Evolutionary conservation across 2,329 filamentous ascomycete genomes (phyloP).

Genomic region (Apiospora malaysiana): DNA sequence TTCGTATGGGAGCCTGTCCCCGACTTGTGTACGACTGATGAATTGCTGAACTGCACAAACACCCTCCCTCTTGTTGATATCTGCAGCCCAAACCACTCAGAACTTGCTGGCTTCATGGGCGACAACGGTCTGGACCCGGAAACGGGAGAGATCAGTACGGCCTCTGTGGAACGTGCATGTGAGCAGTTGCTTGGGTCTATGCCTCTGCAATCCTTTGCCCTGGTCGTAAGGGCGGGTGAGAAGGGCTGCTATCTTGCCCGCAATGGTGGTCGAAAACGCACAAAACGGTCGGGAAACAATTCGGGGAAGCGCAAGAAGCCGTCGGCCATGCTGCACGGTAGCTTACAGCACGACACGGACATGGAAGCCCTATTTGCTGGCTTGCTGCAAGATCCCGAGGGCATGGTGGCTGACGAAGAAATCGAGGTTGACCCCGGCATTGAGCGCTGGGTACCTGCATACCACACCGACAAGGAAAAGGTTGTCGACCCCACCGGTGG

Average conservation of each 20-base stretch:
- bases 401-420: slow-evolving; percentile 60
- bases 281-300: slow-evolving; percentile 28
- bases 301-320: slow-evolving; percentile 48
- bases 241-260: slow-evolving; percentile 72
- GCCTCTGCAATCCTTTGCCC: slow-evolving; percentile 67
- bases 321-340: slow-evolving; percentile 51
- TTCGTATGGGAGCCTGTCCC: slow-evolving; percentile 97
- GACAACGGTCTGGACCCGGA: slow-evolving; percentile 58
- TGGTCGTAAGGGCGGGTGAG: slow-evolving; percentile 75
- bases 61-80: slow-evolving; percentile 66
- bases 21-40: slow-evolving; percentile 78
- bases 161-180: slow-evolving; percentile 62
- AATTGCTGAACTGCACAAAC: slow-evolving; percentile 69
- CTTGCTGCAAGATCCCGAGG: slow-evolving; percentile 59
- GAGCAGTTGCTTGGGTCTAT: slow-evolving; percentile 68
- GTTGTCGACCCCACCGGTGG: slow-evolving; percentile 95
- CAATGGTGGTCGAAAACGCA: slow-evolving; percentile 59
- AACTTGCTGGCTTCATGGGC: slow-evolving; percentile 87
- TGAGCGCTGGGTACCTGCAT: slow-evolving; percentile 80
- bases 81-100: slow-evolving; percentile 82
- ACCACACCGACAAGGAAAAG: slow-evolving; percentile 58
- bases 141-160: slow-evolving; percentile 59
- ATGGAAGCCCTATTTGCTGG: slow-evolving; percentile 68
- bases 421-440: slow-evolving; percentile 68
- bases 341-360: slow-evolving; percentile 64